Percentiles rank a stretch among this genome's conserved stretches.
Conservation (phyloP, 768 basidiomycete species). For the Lactarius akahatsu region DNA sequence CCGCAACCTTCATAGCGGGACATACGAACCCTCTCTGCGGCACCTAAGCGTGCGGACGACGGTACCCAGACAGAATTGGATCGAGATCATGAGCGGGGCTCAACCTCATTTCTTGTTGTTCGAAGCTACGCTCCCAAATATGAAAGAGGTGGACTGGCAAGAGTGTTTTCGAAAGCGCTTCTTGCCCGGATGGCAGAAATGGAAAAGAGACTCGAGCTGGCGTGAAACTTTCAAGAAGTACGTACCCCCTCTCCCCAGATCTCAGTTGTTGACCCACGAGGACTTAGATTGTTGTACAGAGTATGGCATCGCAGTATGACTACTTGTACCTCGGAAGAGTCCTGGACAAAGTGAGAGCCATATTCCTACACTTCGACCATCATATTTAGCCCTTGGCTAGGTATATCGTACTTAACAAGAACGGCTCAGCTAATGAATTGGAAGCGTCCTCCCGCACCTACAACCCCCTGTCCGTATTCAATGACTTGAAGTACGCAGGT, state of each 20-base stretch:
- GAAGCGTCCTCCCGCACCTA: conserved; percentile 67
- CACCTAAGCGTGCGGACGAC: conserved; percentile 61
- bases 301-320: conserved; percentile 68
- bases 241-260: conserved; percentile 31
- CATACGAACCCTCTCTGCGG: conserved; percentile 52
- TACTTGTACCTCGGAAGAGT: conserved; percentile 74
- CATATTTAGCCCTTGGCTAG: conserved; percentile 37
- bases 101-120: conserved; percentile 62
- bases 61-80: conserved; percentile 78
- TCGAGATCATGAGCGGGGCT: conserved; percentile 69
- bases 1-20: conserved; percentile 46
- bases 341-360: conserved; percentile 69
- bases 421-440: conserved; percentile 70
- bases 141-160: conserved; percentile 68
- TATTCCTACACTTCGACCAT: conserved; percentile 23
- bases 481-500: conserved; percentile 69
- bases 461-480: conserved; percentile 63
- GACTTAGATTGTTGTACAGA: conserved; percentile 54
- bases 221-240: conserved; percentile 66
- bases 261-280: conserved; percentile 22
- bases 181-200: conserved; percentile 72
- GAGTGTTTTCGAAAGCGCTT: conserved; percentile 71
- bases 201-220: conserved; percentile 65
- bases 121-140: conserved; percentile 65
- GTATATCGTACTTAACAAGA: conserved; percentile 74